These are phyloP conservation scores for Symbiotaphrina buchneri DNA, from an alignment of 495 filamentous ascomycete genomes.

Conservation along the genomic window DNA sequence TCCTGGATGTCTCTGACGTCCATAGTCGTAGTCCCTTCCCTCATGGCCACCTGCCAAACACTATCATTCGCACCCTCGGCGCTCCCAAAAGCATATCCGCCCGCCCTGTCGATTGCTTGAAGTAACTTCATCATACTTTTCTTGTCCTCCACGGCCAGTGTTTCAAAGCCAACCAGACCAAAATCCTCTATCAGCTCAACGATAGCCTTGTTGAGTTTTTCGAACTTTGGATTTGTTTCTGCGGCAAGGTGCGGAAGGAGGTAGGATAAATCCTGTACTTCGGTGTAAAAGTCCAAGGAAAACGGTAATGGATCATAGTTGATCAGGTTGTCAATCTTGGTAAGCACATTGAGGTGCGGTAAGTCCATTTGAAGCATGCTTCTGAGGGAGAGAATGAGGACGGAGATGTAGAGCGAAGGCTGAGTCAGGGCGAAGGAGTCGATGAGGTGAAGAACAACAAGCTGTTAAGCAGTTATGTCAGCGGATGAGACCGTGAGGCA, in stretches of 20 bases:
- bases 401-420: conserved; percentile 85
- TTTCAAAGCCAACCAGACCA: conserved; percentile 74
- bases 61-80: conserved; percentile 84
- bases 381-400: conserved; percentile 73
- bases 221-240: conserved; percentile 47
- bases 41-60: conserved; percentile 85
- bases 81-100: conserved; percentile 80
- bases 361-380: conserved; percentile 97
- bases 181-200: conserved; percentile 74
- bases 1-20: conserved; percentile 81
- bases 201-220: conserved; percentile 64
- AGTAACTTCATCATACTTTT: conserved; percentile 85
- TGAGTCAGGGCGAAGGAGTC: conserved; percentile 81
- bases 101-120: conserved; percentile 67
- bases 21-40: conserved; percentile 58
- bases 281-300: conserved; percentile 89
- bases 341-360: conserved; percentile 83
- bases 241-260: conserved; percentile 56
- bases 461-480: conserved; percentile 22
- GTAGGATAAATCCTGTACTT: conserved; percentile 81
- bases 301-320: conserved; percentile 69
- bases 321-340: conserved; percentile 83
- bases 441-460: conserved; percentile 74
- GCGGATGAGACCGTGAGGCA: conserved; percentile 4
- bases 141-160: conserved; percentile 87